Conservation (phyloP, 768 basidiomycete species). For the Auricularia cornea region DNA sequence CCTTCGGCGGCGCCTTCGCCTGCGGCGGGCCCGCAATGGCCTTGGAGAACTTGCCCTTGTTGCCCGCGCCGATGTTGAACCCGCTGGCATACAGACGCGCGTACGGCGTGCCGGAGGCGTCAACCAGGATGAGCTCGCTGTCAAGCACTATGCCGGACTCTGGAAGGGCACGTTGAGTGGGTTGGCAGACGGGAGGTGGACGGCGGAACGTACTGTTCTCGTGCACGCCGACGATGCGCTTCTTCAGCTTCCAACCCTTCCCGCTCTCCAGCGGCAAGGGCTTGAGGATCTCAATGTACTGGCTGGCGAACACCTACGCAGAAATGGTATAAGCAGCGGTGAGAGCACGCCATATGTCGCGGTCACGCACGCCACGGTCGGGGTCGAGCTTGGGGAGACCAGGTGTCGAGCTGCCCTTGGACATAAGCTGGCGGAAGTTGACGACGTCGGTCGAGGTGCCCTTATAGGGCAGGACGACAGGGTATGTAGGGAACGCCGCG, state of each 20-base stretch:
- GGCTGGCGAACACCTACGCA: constrained; percentile 29
- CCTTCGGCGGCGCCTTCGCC: constrained; percentile 52
- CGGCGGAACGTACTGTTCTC: constrained; percentile 63
- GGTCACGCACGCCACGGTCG: constrained; percentile 50
- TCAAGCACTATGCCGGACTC: constrained; percentile 72
- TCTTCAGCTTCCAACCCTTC: constrained; percentile 67
- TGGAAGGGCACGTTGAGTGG: constrained; percentile 18
- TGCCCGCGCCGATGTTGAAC: constrained; percentile 64
- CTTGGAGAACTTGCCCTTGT: constrained; percentile 56
- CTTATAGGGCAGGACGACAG: constrained; percentile 70
- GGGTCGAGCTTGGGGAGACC: constrained; percentile 67
- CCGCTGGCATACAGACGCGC: constrained; percentile 59
- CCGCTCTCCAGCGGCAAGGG: constrained; percentile 71
- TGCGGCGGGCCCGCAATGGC: constrained; percentile 50
- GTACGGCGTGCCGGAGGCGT: constrained; percentile 50
- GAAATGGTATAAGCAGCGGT: background rate
- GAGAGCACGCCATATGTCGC: too few species aligned
- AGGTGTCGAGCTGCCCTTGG: constrained; percentile 26
- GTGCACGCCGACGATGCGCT: constrained; percentile 55
- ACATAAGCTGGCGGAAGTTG: constrained; percentile 48
- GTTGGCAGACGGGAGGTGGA: background rate
- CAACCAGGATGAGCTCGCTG: constrained; percentile 52
- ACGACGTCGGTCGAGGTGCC: constrained; percentile 53
- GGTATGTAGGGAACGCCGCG: constrained; percentile 76
- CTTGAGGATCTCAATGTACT: constrained; percentile 72